phyloP scores from a whole-genome alignment of 805 yeast species.

The Hyphopichia homilentoma region DNA sequence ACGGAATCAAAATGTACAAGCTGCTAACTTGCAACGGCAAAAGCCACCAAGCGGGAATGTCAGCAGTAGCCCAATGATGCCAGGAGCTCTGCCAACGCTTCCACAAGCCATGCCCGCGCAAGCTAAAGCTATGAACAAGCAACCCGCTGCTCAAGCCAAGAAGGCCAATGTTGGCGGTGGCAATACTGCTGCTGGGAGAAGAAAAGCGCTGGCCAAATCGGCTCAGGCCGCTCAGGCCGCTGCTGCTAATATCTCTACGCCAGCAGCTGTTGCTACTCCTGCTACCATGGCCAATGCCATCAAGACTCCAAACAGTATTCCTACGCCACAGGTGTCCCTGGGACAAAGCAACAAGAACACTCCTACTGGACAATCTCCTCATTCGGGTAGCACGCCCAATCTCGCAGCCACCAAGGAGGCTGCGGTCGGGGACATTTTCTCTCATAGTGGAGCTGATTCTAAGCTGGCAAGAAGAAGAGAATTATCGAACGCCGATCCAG shows the following conservation, averaged over 20 bases:
- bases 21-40: constrained; percentile 1
- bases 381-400: constrained; percentile 1
- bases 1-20: constrained; percentile 8
- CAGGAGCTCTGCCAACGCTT: constrained; percentile 3
- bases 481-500: constrained; percentile 43
- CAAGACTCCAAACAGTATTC: constrained; percentile 41
- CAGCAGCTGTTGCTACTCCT: constrained; percentile 32
- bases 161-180: constrained; percentile 9
- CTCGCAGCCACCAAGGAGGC: constrained; percentile 8
- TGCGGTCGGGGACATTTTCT: constrained; percentile 22
- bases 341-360: constrained; percentile 39
- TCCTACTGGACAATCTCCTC: constrained; percentile 37
- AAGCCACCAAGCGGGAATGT: too few relatives aligned
- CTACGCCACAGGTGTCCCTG: constrained; percentile 36
- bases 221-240: constrained; percentile 20
- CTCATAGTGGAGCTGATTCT: constrained; percentile 29
- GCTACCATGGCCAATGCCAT: constrained; percentile 35
- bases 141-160: constrained; percentile 5
- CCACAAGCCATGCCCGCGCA: constrained; percentile 7
- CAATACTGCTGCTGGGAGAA: constrained; percentile 12
- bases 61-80: constrained; percentile 24
- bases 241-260: constrained; percentile 29
- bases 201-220: constrained; percentile 20
- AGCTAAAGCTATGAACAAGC: constrained; percentile 5
- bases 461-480: constrained; percentile 45